Evolutionary conservation across 352 stramenopile genomes (phyloP).

Genomic region (Phytopythium oedochilum): DNA sequence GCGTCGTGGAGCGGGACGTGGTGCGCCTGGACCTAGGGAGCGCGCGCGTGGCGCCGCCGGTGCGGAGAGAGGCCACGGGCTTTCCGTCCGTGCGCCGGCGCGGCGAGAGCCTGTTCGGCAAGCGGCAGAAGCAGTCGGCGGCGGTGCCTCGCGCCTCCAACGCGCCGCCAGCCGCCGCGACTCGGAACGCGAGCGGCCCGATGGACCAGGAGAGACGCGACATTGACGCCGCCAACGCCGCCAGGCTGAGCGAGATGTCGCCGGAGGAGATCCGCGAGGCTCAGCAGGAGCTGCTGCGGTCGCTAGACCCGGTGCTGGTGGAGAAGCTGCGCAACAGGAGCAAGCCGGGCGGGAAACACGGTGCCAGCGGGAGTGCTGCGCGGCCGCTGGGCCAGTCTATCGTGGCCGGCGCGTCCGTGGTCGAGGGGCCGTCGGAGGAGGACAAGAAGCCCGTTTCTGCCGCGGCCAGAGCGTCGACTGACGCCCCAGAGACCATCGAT

Average conservation of each 20-base stretch:
- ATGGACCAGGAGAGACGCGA: constrained; percentile 32
- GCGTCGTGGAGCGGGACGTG: constrained; percentile 63
- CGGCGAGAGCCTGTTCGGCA: constrained; percentile 69
- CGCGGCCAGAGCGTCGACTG: not conserved
- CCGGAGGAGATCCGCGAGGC: constrained; percentile 60
- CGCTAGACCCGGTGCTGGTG: constrained; percentile 58
- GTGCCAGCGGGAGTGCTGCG: not conserved
- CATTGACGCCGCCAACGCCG: constrained; percentile 59
- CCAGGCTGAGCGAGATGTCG: constrained; percentile 57
- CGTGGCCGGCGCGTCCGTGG: constrained; percentile 11
- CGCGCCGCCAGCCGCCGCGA: not conserved
- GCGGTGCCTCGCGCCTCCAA: not conserved
- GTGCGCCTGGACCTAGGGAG: constrained; percentile 28
- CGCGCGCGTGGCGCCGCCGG: constrained; percentile 18
- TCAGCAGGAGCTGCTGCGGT: constrained; percentile 56
- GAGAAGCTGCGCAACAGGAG: constrained; percentile 54
- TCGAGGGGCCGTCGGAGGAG: constrained; percentile 7
- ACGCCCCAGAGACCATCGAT: constrained; percentile 14
- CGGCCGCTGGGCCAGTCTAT: constrained; percentile 11
- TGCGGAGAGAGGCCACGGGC: constrained; percentile 25
- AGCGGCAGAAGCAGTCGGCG: constrained; percentile 20
- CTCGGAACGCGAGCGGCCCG: constrained; percentile 1
- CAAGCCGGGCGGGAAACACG: constrained; percentile 3
- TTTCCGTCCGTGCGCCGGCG: constrained; percentile 58
- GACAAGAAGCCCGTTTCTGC: constrained; percentile 8